These are phyloP conservation scores for Coleophoma cylindrospora DNA, from an alignment of 2,329 filamentous ascomycete genomes.

Conservation along the genomic window DNA sequence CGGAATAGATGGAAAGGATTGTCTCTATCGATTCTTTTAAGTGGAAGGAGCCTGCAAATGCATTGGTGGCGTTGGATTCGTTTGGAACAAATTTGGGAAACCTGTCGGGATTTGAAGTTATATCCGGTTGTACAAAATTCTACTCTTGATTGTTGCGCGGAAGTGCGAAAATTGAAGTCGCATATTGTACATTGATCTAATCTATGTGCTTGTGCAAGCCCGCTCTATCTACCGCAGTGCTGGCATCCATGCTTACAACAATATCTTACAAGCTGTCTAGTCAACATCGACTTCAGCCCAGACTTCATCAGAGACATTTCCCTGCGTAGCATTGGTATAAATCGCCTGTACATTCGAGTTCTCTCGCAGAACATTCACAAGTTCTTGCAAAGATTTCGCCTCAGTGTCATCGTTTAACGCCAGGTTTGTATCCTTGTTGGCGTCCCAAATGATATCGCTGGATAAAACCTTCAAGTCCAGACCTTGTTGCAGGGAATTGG, in stretches of 20 bases:
- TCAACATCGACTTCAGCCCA: conserved; percentile 36
- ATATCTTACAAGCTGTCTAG: conserved; percentile 7
- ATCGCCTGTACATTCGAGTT: conserved; percentile 71
- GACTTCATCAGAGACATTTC: conserved; percentile 43
- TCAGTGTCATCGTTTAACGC: conserved; percentile 52
- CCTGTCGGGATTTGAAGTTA: too few species aligned
- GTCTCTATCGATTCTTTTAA: too few species aligned
- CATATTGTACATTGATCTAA: too few species aligned
- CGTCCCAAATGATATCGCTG: conserved; percentile 78
- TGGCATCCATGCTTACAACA: conserved; percentile 3
- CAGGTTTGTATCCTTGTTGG: conserved; percentile 74
- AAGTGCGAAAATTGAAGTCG: too few species aligned
- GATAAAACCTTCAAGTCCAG: conserved; percentile 64
- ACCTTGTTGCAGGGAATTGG: conserved; percentile 56
- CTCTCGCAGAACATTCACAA: conserved; percentile 59
- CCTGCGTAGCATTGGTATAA: conserved; percentile 63
- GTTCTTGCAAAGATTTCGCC: conserved; percentile 50
- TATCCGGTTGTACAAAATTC: too few species aligned
- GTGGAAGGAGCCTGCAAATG: too few species aligned
- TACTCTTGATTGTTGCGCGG: too few species aligned
- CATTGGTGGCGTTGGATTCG: too few species aligned
- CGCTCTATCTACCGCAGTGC: not conserved
- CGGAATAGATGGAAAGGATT: too few species aligned
- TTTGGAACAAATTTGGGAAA: too few species aligned
- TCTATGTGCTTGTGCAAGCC: too few species aligned